A percentile compares a stretch with the other conserved stretches of the same genome.
phyloP scores from a whole-genome alignment of 2,329 filamentous ascomycete species.

The Elsinoe perseae region DNA sequence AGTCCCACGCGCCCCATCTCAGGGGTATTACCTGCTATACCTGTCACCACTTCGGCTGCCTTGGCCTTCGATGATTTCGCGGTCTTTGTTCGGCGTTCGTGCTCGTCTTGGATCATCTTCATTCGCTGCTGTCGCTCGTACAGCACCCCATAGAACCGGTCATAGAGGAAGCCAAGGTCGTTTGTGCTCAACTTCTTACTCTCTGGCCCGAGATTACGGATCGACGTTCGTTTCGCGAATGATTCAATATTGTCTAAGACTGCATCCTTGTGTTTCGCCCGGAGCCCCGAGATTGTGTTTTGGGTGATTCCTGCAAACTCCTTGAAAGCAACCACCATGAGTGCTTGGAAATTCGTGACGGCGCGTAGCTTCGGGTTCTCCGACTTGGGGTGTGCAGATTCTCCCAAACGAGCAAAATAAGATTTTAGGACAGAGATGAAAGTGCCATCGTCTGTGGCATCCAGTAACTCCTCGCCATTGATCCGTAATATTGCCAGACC shows the following conservation, averaged over 20 bases:
- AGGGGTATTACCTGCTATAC: conserved; percentile 44
- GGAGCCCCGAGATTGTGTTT: conserved; percentile 78
- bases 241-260: conserved; percentile 94
- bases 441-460: conserved; percentile 86
- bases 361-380: conserved; percentile 91
- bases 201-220: conserved; percentile 89
- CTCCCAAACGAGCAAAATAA: conserved; percentile 87
- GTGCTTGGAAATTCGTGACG: conserved; percentile 91
- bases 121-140: conserved; percentile 86
- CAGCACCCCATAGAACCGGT: conserved; percentile 83
- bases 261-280: conserved; percentile 85
- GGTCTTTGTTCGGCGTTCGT: conserved; percentile 58
- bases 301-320: conserved; percentile 96
- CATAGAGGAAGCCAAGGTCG: conserved; percentile 84
- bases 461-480: conserved; percentile 90
- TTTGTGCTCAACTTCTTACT: conserved; percentile 82
- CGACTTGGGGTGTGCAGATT: conserved; percentile 90
- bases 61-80: conserved; percentile 57
- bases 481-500: conserved; percentile 93
- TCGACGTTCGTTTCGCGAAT: conserved; percentile 93
- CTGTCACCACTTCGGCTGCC: conserved; percentile 43
- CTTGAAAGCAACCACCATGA: conserved; percentile 99
- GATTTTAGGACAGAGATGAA: conserved; percentile 95
- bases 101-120: conserved; percentile 56
- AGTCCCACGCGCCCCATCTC: conserved; percentile 83